Evolutionary conservation across 208 protist species (phyloP).

Genomic region (Trypanosoma scelopori): DNA sequence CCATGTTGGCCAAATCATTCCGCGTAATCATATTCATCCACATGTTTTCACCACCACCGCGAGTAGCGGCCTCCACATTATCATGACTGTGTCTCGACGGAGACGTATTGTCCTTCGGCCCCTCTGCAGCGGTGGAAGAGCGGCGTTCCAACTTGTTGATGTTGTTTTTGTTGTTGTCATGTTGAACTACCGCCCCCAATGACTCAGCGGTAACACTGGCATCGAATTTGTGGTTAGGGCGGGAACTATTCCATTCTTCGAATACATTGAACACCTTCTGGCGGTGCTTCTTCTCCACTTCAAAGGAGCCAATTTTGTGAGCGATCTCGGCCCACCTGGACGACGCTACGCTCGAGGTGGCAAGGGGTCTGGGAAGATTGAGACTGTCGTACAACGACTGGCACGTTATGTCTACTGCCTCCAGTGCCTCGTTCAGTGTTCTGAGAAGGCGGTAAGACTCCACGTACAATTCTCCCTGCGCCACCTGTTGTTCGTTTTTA

Average conservation of each 20-base stretch:
- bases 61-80: background rate
- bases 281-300: conserved; percentile 70
- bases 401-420: conserved; percentile 58
- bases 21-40: conserved; percentile 38
- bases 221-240: too few relatives aligned
- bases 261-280: conserved; percentile 80
- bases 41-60: conserved; percentile 1
- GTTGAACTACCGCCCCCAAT: too few relatives aligned
- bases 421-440: conserved; percentile 40
- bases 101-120: background rate
- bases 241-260: conserved; percentile 67
- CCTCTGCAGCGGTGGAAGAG: too few relatives aligned
- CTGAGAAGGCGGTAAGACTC: conserved; percentile 61
- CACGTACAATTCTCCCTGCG: conserved; percentile 49
- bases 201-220: too few relatives aligned
- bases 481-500: conserved; percentile 42
- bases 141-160: too few relatives aligned
- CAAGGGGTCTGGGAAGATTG: conserved; percentile 46
- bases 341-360: conserved; percentile 60
- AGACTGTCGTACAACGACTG: conserved; percentile 70
- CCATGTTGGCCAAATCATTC: conserved; percentile 61
- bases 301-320: conserved; percentile 58
- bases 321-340: conserved; percentile 71
- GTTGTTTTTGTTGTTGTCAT: too few relatives aligned
- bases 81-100: too few relatives aligned